phyloP scores from a whole-genome alignment of 2,329 filamentous ascomycete species.

The Colletotrichum destructivum region DNA sequence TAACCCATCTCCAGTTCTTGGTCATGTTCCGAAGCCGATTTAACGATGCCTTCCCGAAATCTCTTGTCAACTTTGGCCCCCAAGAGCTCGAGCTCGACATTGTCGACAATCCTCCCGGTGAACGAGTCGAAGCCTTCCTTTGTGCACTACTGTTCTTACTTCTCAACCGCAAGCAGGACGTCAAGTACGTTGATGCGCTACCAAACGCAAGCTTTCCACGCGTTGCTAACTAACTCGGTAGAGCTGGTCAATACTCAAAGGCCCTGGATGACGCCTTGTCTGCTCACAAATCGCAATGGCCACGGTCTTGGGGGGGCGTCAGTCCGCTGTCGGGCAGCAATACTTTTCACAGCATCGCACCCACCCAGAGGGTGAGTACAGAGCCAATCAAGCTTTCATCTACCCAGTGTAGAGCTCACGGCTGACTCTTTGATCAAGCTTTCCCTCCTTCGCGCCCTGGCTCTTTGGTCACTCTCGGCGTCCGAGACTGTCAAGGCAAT shows the following conservation, averaged over 20 bases:
- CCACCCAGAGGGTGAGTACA: slow-evolving; percentile 81
- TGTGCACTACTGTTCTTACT: slow-evolving; percentile 91
- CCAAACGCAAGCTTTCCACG: neutral
- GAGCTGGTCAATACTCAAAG: slow-evolving; percentile 91
- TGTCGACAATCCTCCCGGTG: slow-evolving; percentile 81
- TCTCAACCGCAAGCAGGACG: slow-evolving; percentile 97
- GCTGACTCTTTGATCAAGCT: slow-evolving; percentile 69
- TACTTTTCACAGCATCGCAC: slow-evolving; percentile 86
- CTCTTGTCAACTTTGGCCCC: slow-evolving; percentile 89
- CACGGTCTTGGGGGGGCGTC: slow-evolving; percentile 83
- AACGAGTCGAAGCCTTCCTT: slow-evolving; percentile 88
- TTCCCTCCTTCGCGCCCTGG: slow-evolving; percentile 83
- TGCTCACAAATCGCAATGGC: slow-evolving; percentile 90
- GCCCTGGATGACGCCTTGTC: slow-evolving; percentile 94
- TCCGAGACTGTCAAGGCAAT: slow-evolving; percentile 87
- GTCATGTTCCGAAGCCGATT: slow-evolving; percentile 98
- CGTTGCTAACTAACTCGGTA: slow-evolving; percentile 55
- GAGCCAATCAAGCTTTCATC: neutral
- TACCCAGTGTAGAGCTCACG: neutral
- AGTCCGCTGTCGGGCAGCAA: slow-evolving; percentile 87
- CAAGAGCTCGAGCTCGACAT: slow-evolving; percentile 95
- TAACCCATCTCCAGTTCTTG: slow-evolving; percentile 80
- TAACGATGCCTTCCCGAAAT: slow-evolving; percentile 89
- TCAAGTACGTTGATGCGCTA: slow-evolving; percentile 79
- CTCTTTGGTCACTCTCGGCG: slow-evolving; percentile 90